phyloP scores from a whole-genome alignment of 352 stramenopile genomes.

The Pythium myriotylum region DNA sequence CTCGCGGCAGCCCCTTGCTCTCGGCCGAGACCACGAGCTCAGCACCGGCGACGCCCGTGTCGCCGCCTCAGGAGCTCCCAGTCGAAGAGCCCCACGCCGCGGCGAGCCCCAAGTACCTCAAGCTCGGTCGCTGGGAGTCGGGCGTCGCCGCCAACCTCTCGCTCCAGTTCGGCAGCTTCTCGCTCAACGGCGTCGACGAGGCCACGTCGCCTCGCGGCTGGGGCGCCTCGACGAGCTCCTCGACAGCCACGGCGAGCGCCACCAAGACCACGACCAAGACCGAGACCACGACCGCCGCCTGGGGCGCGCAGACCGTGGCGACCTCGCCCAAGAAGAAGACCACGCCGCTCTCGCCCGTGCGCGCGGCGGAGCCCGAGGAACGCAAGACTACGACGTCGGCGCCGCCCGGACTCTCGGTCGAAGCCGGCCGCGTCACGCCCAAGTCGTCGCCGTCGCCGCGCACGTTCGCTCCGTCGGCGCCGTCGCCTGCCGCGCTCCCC shows the following conservation, averaged over 20 bases:
- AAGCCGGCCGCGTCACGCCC: slow-evolving; percentile 66
- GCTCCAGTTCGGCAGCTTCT: slow-evolving; percentile 89
- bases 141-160: slow-evolving; percentile 69
- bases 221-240: slow-evolving; percentile 44
- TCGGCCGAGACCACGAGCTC: slow-evolving; percentile 36
- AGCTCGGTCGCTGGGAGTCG: slow-evolving; percentile 85
- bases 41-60: slow-evolving; percentile 53
- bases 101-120: slow-evolving; percentile 77
- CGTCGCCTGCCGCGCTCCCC: slow-evolving; percentile 81
- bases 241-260: slow-evolving; percentile 19
- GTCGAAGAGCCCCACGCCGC: slow-evolving; percentile 31
- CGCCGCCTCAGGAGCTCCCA: slow-evolving; percentile 69
- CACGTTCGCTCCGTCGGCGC: slow-evolving; percentile 67
- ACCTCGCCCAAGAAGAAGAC: slow-evolving; percentile 70
- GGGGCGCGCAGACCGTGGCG: slow-evolving; percentile 37
- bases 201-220: slow-evolving; percentile 65
- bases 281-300: slow-evolving; percentile 53
- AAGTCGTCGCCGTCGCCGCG: slow-evolving; percentile 69
- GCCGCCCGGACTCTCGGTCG: slow-evolving; percentile 69
- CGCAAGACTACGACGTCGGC: slow-evolving; percentile 50
- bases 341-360: slow-evolving; percentile 44
- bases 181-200: slow-evolving; percentile 72
- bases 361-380: slow-evolving; percentile 33
- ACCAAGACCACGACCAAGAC: slow-evolving; percentile 34
- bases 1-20: slow-evolving; percentile 60